A percentile compares a stretch with the other conserved stretches of the same genome.
Conservation (phyloP, 73 alveolate genomes). For the Paraurostyla sp. region DNA sequence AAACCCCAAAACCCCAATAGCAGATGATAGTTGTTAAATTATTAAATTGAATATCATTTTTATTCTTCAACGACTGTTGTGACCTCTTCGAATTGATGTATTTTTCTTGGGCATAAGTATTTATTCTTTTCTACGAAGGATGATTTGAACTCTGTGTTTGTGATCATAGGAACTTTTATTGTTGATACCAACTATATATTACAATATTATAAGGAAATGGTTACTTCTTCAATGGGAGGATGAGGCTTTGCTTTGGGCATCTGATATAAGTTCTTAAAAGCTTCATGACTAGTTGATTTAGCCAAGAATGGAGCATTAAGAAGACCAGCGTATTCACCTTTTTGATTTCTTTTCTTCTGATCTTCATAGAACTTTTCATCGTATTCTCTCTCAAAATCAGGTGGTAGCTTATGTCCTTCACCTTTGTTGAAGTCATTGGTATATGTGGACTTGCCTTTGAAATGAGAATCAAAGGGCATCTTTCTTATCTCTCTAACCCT, state of each 20-base stretch:
- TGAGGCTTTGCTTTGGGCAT: constrained; percentile 44
- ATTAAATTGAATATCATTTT: too few species aligned
- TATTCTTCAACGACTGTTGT: too few species aligned
- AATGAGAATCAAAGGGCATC: constrained; percentile 34
- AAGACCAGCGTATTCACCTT: constrained; percentile 41
- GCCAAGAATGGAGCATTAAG: constrained; percentile 32
- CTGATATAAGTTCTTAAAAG: not conserved
- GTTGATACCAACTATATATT: constrained; percentile 39
- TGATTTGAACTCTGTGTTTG: constrained; percentile 7
- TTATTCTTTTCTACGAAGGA: constrained; percentile 1
- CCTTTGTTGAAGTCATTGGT: constrained; percentile 9
- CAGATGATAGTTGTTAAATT: too few species aligned
- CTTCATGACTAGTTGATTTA: constrained; percentile 43
- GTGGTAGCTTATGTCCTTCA: constrained; percentile 30
- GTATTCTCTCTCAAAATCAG: constrained; percentile 47
- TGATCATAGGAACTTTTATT: not conserved
- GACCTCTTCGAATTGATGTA: too few species aligned
- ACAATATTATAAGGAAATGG: not conserved
- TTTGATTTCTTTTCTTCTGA: constrained; percentile 14
- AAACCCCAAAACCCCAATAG: too few species aligned
- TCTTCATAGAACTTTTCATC: constrained; percentile 52
- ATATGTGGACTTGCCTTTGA: constrained; percentile 15
- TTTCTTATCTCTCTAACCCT: constrained; percentile 39
- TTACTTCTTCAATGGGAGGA: constrained; percentile 57
- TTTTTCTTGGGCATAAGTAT: constrained; percentile 42